Evolutionary conservation across 2,329 filamentous ascomycete genomes (phyloP), one percentile per base, ranked within the genome.

Genomic region (Fusarium luffae): DNA sequence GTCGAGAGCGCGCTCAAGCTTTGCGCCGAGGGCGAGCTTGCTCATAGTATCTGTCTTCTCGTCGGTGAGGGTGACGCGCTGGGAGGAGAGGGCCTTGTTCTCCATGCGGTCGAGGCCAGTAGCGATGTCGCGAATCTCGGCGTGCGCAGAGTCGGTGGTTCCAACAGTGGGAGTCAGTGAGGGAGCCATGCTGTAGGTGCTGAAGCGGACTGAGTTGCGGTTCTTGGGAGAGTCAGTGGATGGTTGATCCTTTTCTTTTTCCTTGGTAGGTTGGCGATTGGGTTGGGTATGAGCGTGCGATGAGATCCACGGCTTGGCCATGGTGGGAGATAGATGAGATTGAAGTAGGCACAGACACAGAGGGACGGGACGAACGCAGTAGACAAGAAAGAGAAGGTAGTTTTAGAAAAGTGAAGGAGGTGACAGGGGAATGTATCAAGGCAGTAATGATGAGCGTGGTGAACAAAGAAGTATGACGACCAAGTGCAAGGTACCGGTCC

Each of bases 11-110:
- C 94, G 90, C 79, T 97, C 94, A 42, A 97, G 88, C 83, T 97
- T 97, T 65, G 94, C 94, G 49, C 94, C 92, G 54, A 97, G 87
- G 40, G 94, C 94, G 62, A 97, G 87, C 83, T 97, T 97, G 83
- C 89, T 90, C 80, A 97, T 85, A 78, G 92, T 90, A 75, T 93
- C 92, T 21, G 86, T 89, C 85, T 97, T 97, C 80, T 95, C 90
- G 68, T 91, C 88, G 78, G 85, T 92, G 69, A 94, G 88, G 59
- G 89, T 85, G 43, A 80, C 79, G 27, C 94, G 91, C 83, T 98
- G 94, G 75, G 91, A 88, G 73, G 89, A 84, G 28, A 97, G 89
- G 50, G 92, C 92, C 82, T 93, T 93, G 85, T 97, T 96, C 81
- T 97, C 93, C 82, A 98, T 92, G 76, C 94, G 92, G 76, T 93